A percentile compares a stretch with the other conserved stretches of the same genome.
Conservation (phyloP, 75 land plant genomes). For the Isoetes taiwanensis region DNA sequence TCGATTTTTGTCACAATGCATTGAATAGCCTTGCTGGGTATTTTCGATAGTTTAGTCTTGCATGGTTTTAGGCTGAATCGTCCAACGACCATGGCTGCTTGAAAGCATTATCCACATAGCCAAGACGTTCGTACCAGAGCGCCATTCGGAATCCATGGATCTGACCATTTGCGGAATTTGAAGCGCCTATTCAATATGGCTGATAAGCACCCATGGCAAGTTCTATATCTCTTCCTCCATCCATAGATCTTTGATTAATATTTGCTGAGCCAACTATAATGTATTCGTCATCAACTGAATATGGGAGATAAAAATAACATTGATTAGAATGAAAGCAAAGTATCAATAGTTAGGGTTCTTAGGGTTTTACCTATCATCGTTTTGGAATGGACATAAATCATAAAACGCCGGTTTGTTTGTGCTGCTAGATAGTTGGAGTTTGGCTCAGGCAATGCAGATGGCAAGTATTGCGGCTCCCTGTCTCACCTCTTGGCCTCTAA, state of each 20-base stretch:
- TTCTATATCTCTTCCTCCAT: slow-evolving; percentile 87
- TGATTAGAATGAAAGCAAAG: neutral
- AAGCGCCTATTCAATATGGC: slow-evolving; percentile 55
- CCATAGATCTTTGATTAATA: slow-evolving; percentile 75
- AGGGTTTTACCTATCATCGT: slow-evolving; percentile 61
- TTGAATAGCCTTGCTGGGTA: no score
- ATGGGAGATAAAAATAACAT: neutral
- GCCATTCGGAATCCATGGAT: slow-evolving; percentile 54
- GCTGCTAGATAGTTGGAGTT: slow-evolving; percentile 36
- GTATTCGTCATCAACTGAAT: slow-evolving; percentile 81
- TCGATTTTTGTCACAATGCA: no score
- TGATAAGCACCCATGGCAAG: slow-evolving; percentile 94
- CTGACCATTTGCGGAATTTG: slow-evolving; percentile 21
- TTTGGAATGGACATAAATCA: slow-evolving; percentile 87
- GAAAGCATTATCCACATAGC: slow-evolving; percentile 14
- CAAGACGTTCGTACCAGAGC: slow-evolving; percentile 70
- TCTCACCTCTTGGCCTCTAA: slow-evolving; percentile 23
- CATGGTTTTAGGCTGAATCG: no score
- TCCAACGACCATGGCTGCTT: no score
- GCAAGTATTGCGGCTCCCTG: slow-evolving; percentile 44
- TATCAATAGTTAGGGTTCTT: neutral
- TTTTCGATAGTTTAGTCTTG: no score
- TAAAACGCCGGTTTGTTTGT: slow-evolving; percentile 48
- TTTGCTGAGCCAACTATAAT: slow-evolving; percentile 86
- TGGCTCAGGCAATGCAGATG: slow-evolving; percentile 34